These are phyloP conservation scores for Clonostachys byssicola DNA, from an alignment of 2,329 filamentous ascomycete genomes.

Conservation along the genomic window DNA sequence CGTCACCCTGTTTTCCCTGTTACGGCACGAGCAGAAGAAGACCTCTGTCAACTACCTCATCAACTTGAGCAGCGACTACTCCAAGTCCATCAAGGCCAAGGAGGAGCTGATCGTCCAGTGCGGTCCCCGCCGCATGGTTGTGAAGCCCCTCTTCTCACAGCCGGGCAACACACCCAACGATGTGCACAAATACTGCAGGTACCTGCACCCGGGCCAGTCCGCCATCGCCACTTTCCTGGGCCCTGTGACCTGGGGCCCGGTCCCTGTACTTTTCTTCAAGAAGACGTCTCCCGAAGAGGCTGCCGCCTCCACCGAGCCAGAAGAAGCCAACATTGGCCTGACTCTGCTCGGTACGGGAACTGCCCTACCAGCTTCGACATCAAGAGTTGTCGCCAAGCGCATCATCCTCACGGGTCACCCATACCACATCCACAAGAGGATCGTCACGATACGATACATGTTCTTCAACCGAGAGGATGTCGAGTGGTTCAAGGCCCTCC, in stretches of 20 bases:
- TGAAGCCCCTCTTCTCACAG: slow-evolving; percentile 88
- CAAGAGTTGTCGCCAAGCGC: slow-evolving; percentile 85
- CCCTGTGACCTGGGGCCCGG: slow-evolving; percentile 87
- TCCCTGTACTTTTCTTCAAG: slow-evolving; percentile 87
- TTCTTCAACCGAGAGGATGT: slow-evolving; percentile 98
- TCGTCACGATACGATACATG: slow-evolving; percentile 98
- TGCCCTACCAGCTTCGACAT: slow-evolving; percentile 70
- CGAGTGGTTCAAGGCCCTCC: slow-evolving; percentile 94
- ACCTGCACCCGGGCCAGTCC: slow-evolving; percentile 83
- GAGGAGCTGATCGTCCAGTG: slow-evolving; percentile 89
- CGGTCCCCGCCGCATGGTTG: slow-evolving; percentile 78
- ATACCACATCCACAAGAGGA: slow-evolving; percentile 97
- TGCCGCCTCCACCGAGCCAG: slow-evolving; percentile 24
- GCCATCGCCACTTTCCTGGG: slow-evolving; percentile 87
- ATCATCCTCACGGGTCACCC: slow-evolving; percentile 93
- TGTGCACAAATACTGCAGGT: slow-evolving; percentile 95
- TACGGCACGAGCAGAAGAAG: slow-evolving; percentile 93
- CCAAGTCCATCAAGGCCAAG: slow-evolving; percentile 81
- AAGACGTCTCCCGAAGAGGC: slow-evolving; percentile 37
- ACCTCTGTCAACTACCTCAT: slow-evolving; percentile 88
- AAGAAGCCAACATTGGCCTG: slow-evolving; percentile 45
- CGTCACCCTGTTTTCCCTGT: slow-evolving; percentile 75
- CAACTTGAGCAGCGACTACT: slow-evolving; percentile 73
- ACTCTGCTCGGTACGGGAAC: slow-evolving; percentile 84
- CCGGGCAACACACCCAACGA: slow-evolving; percentile 91